phyloP scores from a whole-genome alignment of 208 protist genomes.

The Phytomonas francai region DNA sequence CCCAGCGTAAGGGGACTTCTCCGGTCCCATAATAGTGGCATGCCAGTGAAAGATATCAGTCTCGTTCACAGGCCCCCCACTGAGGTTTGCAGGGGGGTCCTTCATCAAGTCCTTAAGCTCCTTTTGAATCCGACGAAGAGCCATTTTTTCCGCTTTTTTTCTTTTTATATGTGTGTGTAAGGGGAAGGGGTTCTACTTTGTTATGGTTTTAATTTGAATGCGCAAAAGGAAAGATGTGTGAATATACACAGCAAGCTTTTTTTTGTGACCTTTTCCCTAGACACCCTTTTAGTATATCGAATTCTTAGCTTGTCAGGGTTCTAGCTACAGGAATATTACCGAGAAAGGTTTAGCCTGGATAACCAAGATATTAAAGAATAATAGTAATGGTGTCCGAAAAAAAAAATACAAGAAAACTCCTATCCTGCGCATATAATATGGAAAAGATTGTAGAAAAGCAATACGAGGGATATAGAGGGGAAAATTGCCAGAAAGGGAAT shows the following conservation, averaged over 20 bases:
- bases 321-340: background rate
- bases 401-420: slow-evolving; percentile 10
- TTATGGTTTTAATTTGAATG: background rate
- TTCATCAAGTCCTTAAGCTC: slow-evolving; percentile 93
- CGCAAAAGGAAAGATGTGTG: background rate
- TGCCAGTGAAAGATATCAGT: slow-evolving; percentile 96
- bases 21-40: slow-evolving; percentile 94
- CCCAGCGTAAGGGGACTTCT: slow-evolving; percentile 95
- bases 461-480: background rate
- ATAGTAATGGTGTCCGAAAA: too few relatives aligned
- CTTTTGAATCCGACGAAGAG: slow-evolving; percentile 92
- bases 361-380: too few relatives aligned
- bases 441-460: background rate
- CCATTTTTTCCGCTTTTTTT: slow-evolving; percentile 51
- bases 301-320: too few relatives aligned
- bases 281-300: too few relatives aligned
- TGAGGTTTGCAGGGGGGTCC: slow-evolving; percentile 94
- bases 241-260: background rate
- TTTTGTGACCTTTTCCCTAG: background rate
- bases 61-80: slow-evolving; percentile 91
- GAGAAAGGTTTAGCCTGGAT: slow-evolving; percentile 2
- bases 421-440: too few relatives aligned
- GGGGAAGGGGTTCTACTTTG: background rate
- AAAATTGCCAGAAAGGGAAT: background rate
- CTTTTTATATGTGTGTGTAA: slow-evolving; percentile 10